These are phyloP conservation scores for Primulina eburnea DNA, from an alignment of 257 asterid species.

Conservation along the genomic window DNA sequence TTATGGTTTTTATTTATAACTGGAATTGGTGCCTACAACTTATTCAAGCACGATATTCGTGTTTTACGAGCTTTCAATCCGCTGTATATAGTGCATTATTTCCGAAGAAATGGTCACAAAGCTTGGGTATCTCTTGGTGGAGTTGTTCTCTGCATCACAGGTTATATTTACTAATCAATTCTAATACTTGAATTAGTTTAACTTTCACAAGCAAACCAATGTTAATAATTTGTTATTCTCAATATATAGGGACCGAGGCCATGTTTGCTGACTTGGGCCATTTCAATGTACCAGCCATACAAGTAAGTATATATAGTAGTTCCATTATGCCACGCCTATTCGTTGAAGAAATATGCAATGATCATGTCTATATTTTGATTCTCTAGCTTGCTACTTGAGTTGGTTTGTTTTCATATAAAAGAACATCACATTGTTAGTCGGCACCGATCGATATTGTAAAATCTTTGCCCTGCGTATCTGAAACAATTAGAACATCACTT, in stretches of 20 bases:
- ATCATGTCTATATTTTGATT: too few relatives aligned
- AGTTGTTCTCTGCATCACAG: constrained; percentile 63
- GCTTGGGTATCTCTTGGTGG: constrained; percentile 82
- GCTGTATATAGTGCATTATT: constrained; percentile 46
- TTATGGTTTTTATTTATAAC: constrained; percentile 50
- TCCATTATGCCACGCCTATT: too few relatives aligned
- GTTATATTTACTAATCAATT: constrained; percentile 11
- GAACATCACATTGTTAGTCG: neutral
- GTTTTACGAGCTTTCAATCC: constrained; percentile 64
- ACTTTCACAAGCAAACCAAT: neutral
- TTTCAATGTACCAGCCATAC: constrained; percentile 56
- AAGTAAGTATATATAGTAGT: constrained; percentile 37
- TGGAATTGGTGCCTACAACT: constrained; percentile 54
- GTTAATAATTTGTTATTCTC: neutral
- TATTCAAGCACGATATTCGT: constrained; percentile 38
- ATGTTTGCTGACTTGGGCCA: constrained; percentile 89
- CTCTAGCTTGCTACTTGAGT: too few relatives aligned
- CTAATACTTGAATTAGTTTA: neutral
- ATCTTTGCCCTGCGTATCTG: neutral
- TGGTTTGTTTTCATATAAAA: too few relatives aligned
- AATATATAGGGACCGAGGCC: constrained; percentile 65
- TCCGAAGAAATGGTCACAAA: constrained; percentile 47
- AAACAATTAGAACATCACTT: neutral
- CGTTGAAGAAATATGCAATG: too few relatives aligned
- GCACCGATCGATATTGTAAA: neutral